phyloP scores from a whole-genome alignment of 306 rosid species.

The Corylus heterophylla region DNA sequence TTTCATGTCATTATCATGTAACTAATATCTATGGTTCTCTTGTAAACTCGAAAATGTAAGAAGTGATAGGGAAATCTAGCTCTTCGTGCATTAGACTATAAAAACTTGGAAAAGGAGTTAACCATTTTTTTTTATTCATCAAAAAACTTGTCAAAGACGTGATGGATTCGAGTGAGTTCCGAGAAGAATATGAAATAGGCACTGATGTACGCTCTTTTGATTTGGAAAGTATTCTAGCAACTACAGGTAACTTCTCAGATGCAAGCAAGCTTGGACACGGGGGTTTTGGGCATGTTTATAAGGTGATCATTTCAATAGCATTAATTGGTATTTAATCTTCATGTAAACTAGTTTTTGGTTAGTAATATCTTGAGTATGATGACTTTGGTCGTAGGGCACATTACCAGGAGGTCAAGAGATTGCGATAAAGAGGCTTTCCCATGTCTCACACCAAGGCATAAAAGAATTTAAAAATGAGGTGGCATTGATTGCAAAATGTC shows the following conservation, averaged over 20 bases:
- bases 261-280: slow-evolving; percentile 53
- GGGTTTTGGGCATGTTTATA: slow-evolving; percentile 63
- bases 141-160: too few species aligned
- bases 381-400: slow-evolving; percentile 24
- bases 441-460: slow-evolving; percentile 46
- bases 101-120: not conserved
- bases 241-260: slow-evolving; percentile 55
- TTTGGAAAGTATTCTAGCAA: slow-evolving; percentile 33
- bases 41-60: slow-evolving; percentile 3
- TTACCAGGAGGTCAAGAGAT: slow-evolving; percentile 32
- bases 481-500: slow-evolving; percentile 46
- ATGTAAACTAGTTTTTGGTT: not conserved
- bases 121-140: too few species aligned
- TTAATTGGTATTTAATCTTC: not conserved
- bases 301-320: slow-evolving; percentile 28
- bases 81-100: slow-evolving; percentile 9
- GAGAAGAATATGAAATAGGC: slow-evolving; percentile 33
- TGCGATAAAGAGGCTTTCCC: slow-evolving; percentile 54
- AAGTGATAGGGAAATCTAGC: slow-evolving; percentile 1
- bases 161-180: slow-evolving; percentile 25
- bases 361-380: not conserved
- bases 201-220: slow-evolving; percentile 39
- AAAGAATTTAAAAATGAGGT: slow-evolving; percentile 52
- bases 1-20: not conserved
- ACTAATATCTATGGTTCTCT: not conserved